A percentile compares a stretch with the other conserved stretches of the same genome.
These are phyloP conservation scores for Pichia exigua DNA, from an alignment of 805 yeast species.

Conservation along the genomic window DNA sequence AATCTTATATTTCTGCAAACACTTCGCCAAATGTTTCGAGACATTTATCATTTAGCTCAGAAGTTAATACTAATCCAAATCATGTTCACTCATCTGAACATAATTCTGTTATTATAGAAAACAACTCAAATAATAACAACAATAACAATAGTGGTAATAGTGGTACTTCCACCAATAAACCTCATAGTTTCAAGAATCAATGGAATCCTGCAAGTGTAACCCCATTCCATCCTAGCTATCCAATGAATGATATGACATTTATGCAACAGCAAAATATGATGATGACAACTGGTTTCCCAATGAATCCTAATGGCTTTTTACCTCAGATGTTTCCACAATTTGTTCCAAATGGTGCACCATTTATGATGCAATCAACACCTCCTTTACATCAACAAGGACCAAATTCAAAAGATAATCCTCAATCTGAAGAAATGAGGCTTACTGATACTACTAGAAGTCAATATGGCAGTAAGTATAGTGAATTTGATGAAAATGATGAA, in stretches of 20 bases:
- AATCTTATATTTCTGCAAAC: slow-evolving; percentile 36
- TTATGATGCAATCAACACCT: neutral
- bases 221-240: slow-evolving; percentile 42
- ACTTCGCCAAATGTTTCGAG: slow-evolving; percentile 24
- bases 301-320: slow-evolving; percentile 29
- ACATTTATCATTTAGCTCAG: slow-evolving; percentile 26
- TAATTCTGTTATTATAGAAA: slow-evolving; percentile 27
- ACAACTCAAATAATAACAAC: slow-evolving; percentile 11
- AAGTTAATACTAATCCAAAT: slow-evolving; percentile 6
- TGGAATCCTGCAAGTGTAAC: slow-evolving; percentile 66
- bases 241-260: slow-evolving; percentile 9
- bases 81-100: slow-evolving; percentile 25
- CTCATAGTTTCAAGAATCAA: slow-evolving; percentile 29
- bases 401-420: neutral
- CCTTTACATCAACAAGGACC: neutral
- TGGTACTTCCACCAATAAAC: too few relatives aligned
- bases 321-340: slow-evolving; percentile 28
- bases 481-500: neutral
- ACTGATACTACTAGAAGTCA: slow-evolving; percentile 8
- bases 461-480: slow-evolving; percentile 4
- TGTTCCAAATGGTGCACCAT: slow-evolving; percentile 17
- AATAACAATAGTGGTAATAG: neutral
- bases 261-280: slow-evolving; percentile 11
- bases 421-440: slow-evolving; percentile 4
- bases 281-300: slow-evolving; percentile 18